These are phyloP conservation scores for Linum lewisii DNA, from an alignment of 345 rosid genomes.

Conservation along the genomic window DNA sequence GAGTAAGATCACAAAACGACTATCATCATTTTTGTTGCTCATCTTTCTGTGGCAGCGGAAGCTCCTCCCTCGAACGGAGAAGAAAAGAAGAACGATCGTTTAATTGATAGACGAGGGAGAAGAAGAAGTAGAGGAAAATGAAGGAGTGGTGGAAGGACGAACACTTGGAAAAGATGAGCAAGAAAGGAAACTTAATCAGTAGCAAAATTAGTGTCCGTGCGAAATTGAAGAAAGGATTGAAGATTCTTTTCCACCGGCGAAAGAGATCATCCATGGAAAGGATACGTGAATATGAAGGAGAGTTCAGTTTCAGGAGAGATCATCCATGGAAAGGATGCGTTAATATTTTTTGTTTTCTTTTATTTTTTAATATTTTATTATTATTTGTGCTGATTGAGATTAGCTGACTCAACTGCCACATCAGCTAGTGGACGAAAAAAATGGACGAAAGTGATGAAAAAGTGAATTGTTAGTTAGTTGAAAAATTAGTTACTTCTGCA, in stretches of 20 bases:
- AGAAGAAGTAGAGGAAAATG: slow-evolving; percentile 68
- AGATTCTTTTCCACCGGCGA: slow-evolving; percentile 32
- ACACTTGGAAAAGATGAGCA: slow-evolving; percentile 53
- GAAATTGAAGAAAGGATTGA: slow-evolving; percentile 58
- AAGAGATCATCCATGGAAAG: no score
- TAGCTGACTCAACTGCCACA: no score
- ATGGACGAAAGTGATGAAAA: no score
- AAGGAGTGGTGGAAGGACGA: slow-evolving; percentile 99
- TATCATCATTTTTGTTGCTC: not conserved
- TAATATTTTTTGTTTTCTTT: no score
- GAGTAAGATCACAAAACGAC: slow-evolving; percentile 20
- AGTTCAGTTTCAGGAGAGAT: no score
- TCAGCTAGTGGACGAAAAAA: no score
- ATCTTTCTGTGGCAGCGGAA: not conserved
- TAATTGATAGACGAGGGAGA: slow-evolving; percentile 28
- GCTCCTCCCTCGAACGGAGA: slow-evolving; percentile 17
- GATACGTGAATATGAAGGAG: no score
- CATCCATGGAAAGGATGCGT: no score
- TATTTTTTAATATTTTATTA: no score
- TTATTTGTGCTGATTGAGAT: no score
- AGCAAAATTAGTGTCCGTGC: slow-evolving; percentile 20
- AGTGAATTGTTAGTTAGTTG: no score
- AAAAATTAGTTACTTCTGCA: no score
- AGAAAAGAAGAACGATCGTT: slow-evolving; percentile 30
- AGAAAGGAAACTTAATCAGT: slow-evolving; percentile 15